Evolutionary conservation across 495 filamentous ascomycete genomes (phyloP).

Genomic region (Umbilicaria muhlenbergii): DNA sequence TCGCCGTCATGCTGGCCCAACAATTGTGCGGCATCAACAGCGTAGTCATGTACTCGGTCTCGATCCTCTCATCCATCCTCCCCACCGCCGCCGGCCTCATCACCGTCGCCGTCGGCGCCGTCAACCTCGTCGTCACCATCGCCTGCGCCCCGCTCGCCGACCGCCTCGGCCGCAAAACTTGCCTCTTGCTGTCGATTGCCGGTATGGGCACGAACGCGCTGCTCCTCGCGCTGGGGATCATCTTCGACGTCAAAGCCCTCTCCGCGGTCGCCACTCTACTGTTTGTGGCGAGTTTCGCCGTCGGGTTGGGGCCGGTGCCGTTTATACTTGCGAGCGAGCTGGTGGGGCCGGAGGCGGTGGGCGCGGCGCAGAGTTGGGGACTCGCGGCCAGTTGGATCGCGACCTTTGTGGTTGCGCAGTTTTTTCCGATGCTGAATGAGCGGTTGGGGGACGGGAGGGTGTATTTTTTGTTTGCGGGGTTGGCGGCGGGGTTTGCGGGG

Average conservation of each 20-base stretch:
- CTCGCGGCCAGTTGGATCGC: conserved; percentile 79
- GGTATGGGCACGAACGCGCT: conserved; percentile 70
- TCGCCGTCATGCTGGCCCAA: conserved; percentile 83
- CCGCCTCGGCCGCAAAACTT: conserved; percentile 68
- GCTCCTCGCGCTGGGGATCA: conserved; percentile 61
- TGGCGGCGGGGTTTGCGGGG: conserved; percentile 45
- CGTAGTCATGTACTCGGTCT: conserved; percentile 96
- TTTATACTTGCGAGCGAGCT: conserved; percentile 87
- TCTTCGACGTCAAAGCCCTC: conserved; percentile 46
- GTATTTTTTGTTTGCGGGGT: conserved; percentile 71
- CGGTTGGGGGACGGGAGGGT: conserved; percentile 63
- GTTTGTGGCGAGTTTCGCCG: conserved; percentile 78
- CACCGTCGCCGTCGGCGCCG: conserved; percentile 67
- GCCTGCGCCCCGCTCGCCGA: conserved; percentile 72
- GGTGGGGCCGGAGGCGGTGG: conserved; percentile 76
- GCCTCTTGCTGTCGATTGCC: conserved; percentile 60
- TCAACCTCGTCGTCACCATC: conserved; percentile 75
- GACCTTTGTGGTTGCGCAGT: conserved; percentile 82
- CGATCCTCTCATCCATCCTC: conserved; percentile 60
- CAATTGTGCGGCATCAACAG: conserved; percentile 91
- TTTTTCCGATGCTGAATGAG: conserved; percentile 76
- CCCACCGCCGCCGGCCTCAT: conserved; percentile 62
- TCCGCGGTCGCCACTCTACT: conserved; percentile 67
- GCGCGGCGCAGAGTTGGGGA: conserved; percentile 72
- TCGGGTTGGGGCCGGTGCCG: conserved; percentile 86